Conservation (phyloP, 1,284 basidiomycete genomes). For the Apiotrichum veenhuisii region DNA sequence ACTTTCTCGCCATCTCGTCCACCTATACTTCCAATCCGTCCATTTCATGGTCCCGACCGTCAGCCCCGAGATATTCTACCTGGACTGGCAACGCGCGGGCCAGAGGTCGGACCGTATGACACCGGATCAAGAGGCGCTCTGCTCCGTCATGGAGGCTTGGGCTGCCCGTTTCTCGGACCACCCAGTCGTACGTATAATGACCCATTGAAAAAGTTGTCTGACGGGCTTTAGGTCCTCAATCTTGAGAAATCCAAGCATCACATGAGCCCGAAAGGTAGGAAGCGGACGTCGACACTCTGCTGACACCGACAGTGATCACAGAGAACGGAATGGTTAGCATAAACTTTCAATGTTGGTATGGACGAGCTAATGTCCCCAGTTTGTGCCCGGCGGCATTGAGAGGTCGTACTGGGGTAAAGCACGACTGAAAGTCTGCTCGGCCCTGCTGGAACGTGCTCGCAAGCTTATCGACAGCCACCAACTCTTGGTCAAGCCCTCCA, state of each 20-base stretch:
- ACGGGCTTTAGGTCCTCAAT: conserved; percentile 22
- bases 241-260: conserved; percentile 14
- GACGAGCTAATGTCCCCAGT: not conserved
- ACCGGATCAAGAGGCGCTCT: conserved; percentile 35
- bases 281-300: not conserved
- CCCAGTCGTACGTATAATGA: conserved; percentile 31
- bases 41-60: conserved; percentile 35
- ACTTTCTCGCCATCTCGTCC: conserved; percentile 34
- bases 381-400: conserved; percentile 8
- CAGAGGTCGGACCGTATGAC: conserved; percentile 34
- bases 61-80: conserved; percentile 37
- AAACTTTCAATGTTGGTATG: not conserved
- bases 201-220: too few relatives aligned
- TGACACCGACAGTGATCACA: conserved; percentile 24
- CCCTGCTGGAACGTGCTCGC: conserved; percentile 29
- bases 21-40: conserved; percentile 34
- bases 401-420: conserved; percentile 34
- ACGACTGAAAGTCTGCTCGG: conserved; percentile 27
- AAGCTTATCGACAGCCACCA: conserved; percentile 31
- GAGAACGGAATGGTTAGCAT: conserved; percentile 23
- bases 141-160: conserved; percentile 41
- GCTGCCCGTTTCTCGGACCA: conserved; percentile 40
- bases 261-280: not conserved
- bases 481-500: conserved; percentile 25
- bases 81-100: conserved; percentile 35